Evolutionary conservation across 208 protist species (phyloP).

Genomic region (Trypanosoma conorhini): DNA sequence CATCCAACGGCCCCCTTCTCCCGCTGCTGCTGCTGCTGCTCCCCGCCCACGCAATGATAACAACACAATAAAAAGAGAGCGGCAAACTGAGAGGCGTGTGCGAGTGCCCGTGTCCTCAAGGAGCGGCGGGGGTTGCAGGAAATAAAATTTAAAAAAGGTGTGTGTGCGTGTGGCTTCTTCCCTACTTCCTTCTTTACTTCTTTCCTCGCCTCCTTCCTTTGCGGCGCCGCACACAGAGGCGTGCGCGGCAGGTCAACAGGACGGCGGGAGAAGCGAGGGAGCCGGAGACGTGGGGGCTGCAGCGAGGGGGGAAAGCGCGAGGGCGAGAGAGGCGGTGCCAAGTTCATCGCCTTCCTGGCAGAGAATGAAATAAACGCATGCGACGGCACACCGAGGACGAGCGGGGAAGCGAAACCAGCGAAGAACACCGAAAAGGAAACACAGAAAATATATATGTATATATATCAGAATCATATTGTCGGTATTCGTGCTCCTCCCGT

Average conservation of each 20-base stretch:
- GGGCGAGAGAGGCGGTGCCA: not conserved
- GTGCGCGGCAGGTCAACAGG: not conserved
- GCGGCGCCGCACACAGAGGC: not conserved
- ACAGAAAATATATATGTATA: not conserved
- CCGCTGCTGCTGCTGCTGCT: not conserved
- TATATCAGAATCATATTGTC: not conserved
- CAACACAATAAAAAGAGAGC: too few relatives aligned
- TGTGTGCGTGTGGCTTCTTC: constrained; percentile 1
- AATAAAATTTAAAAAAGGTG: too few relatives aligned
- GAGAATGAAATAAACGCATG: not conserved
- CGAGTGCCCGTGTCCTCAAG: not conserved
- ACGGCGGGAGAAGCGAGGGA: constrained; percentile 22
- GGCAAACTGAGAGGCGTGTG: not conserved
- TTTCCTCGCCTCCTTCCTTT: constrained; percentile 11
- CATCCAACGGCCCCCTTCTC: not conserved
- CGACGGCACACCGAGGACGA: not conserved
- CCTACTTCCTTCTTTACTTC: too few relatives aligned
- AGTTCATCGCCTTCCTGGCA: not conserved
- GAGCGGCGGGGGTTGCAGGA: too few relatives aligned
- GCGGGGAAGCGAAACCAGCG: not conserved
- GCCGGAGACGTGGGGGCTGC: too few relatives aligned
- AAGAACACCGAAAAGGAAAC: too few relatives aligned
- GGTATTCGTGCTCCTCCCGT: not conserved
- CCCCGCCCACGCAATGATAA: not conserved
- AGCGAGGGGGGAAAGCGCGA: not conserved